Base-by-base conservation (phyloP, 2,329 filamentous ascomycete genomes). In the Daldinia sp. region DNA sequence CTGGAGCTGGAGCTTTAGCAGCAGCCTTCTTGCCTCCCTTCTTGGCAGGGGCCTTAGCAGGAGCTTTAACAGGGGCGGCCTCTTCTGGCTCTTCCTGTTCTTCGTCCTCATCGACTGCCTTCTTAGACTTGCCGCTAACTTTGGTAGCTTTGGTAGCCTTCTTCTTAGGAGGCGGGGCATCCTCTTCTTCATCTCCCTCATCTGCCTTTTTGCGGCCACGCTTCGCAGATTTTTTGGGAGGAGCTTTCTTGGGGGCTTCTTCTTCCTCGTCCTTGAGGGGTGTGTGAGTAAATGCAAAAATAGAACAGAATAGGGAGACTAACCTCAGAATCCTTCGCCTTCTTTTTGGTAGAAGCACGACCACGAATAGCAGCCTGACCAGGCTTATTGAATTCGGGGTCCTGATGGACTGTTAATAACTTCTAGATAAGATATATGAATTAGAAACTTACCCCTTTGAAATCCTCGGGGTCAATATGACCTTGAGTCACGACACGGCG, bases 401-500 rank as follows among this genome's bases (percentile, higher is more conserved):
- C 93, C 92, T 96, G 72, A 48, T 5, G 12, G 37, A 9, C 4
- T 57, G 33, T 57, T 39, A 28, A 64, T 67, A 28, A 65, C 75
- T 33, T 57, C 67, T 39, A 69, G 51, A 57, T 63, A 1, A 46
- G 26, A 5, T 33, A 42, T 23, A 33, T 23, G 26, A 28, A 33
- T 46, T 30, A 60, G 74, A 26, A 35, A 84, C 92, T 82, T 86
- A 97, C 94, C 12, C 93, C 93, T 37, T 91, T 95, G 89, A 93
- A 98, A 74, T 98, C 95, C 58, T 93, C 90, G 46, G 93, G 86
- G 73, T 92, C 91, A 74, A 98, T 91, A 74, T 96, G 92, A 26
- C 93, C 93, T 77, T 94, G 87, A 65, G 87, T 85, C 26, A 98
- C 79, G 58, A 92, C 93, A 51, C 86, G 87, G 57, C 87, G 84